Percentiles rank a stretch among this genome's conserved stretches.
Evolutionary conservation across 2,329 filamentous ascomycete species (phyloP).

Genomic region (Monilinia vaccinii-corymbosi): DNA sequence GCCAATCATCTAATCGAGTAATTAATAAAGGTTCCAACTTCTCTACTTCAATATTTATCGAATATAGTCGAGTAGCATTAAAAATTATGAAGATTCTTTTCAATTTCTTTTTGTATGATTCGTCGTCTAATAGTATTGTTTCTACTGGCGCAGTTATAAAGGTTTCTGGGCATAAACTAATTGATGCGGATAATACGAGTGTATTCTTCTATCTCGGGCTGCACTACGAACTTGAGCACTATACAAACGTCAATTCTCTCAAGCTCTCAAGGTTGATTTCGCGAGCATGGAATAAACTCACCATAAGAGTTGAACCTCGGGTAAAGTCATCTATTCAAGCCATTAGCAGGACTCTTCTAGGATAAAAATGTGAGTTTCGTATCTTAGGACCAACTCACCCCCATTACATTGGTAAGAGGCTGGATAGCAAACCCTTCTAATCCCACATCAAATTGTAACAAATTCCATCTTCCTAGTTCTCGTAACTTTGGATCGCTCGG

Average conservation of each 20-base stretch:
- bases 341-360: conserved; percentile 8
- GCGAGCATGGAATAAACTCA: conserved; percentile 6
- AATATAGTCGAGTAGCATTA: too few relatives aligned
- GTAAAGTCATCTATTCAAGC: conserved; percentile 16
- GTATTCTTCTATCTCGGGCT: conserved; percentile 14
- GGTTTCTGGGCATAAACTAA: conserved; percentile 12
- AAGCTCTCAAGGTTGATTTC: neutral
- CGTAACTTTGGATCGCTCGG: conserved; percentile 25
- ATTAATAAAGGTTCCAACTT: neutral
- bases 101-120: neutral
- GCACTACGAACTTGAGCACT: conserved; percentile 19
- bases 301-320: conserved; percentile 22
- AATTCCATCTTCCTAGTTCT: conserved; percentile 23
- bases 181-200: conserved; percentile 19
- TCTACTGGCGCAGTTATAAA: neutral
- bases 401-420: conserved; percentile 20
- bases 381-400: conserved; percentile 18
- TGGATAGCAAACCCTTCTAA: conserved; percentile 24
- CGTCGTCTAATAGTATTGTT: neutral
- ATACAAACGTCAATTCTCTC: conserved; percentile 6
- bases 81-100: neutral
- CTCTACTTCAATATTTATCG: neutral
- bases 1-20: neutral
- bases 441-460: conserved; percentile 20
- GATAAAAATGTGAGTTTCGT: neutral